phyloP scores from a whole-genome alignment of 1,284 basidiomycete species.

The Termitomyces sp. region DNA sequence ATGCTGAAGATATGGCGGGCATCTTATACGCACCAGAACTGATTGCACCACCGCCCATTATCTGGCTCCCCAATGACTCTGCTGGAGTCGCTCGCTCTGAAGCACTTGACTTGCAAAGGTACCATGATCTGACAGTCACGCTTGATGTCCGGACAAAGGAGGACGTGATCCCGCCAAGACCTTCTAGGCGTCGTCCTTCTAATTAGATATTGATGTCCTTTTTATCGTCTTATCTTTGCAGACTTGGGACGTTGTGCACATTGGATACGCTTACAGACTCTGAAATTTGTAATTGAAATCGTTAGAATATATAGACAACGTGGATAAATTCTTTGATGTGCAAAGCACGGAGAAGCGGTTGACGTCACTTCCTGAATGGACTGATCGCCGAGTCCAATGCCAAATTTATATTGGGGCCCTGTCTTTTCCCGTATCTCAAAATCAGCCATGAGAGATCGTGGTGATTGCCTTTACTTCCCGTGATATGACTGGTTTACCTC shows the following conservation, averaged over 20 bases:
- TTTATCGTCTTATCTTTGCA: slow-evolving; percentile 2
- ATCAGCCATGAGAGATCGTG: neutral
- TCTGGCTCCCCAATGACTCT: slow-evolving; percentile 76
- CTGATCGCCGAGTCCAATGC: no score
- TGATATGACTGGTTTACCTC: neutral
- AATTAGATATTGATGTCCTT: slow-evolving; percentile 12
- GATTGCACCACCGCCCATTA: slow-evolving; percentile 66
- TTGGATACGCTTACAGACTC: slow-evolving; percentile 1
- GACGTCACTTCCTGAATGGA: slow-evolving; percentile 10
- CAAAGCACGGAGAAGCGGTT: slow-evolving; percentile 4
- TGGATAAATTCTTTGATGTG: neutral
- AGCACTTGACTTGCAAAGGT: slow-evolving; percentile 64
- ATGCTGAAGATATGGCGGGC: slow-evolving; percentile 68
- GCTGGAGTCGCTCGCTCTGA: slow-evolving; percentile 68
- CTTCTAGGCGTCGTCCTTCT: slow-evolving; percentile 23
- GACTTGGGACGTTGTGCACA: slow-evolving; percentile 4
- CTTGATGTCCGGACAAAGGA: slow-evolving; percentile 60
- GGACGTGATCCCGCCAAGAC: slow-evolving; percentile 37
- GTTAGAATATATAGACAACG: slow-evolving; percentile 5
- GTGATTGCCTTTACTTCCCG: neutral
- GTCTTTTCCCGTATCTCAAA: neutral
- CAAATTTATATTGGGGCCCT: neutral
- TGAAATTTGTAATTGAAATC: slow-evolving; percentile 4
- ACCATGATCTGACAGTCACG: slow-evolving; percentile 61
- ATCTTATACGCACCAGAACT: slow-evolving; percentile 79